phyloP scores from a whole-genome alignment of 2,329 filamentous ascomycete genomes.

The Ophiocordyceps camponoti-rufipedis region DNA sequence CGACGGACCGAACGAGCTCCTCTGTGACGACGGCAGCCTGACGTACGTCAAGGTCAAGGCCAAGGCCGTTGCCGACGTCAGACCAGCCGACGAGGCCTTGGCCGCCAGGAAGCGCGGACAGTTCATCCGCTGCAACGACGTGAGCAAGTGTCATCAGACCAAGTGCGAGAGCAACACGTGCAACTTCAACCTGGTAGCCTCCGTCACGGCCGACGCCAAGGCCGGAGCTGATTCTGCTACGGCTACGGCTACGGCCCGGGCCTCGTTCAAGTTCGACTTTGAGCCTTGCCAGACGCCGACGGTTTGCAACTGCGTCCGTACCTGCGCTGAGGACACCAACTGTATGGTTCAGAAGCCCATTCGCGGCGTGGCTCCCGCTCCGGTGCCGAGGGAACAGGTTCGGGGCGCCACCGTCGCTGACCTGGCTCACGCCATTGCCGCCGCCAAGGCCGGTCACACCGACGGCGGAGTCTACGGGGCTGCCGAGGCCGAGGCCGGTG shows the following conservation, averaged over 20 bases:
- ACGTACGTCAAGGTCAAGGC: background rate
- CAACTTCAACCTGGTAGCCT: background rate
- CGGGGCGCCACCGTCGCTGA: background rate
- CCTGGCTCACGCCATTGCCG: background rate
- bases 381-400: background rate
- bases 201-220: background rate
- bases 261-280: background rate
- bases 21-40: background rate
- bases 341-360: background rate
- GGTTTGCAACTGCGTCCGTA: background rate
- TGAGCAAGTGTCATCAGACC: background rate
- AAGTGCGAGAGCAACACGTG: background rate
- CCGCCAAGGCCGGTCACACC: background rate
- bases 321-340: background rate
- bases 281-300: background rate
- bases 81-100: background rate
- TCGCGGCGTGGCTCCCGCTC: background rate
- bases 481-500: background rate
- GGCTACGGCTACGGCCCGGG: background rate
- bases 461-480: background rate
- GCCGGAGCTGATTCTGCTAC: background rate
- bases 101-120: background rate
- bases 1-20: background rate
- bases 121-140: background rate
- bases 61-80: background rate